These are phyloP conservation scores for Xylaria sp. DNA, from an alignment of 2,329 filamentous ascomycete genomes.

Conservation along the genomic window DNA sequence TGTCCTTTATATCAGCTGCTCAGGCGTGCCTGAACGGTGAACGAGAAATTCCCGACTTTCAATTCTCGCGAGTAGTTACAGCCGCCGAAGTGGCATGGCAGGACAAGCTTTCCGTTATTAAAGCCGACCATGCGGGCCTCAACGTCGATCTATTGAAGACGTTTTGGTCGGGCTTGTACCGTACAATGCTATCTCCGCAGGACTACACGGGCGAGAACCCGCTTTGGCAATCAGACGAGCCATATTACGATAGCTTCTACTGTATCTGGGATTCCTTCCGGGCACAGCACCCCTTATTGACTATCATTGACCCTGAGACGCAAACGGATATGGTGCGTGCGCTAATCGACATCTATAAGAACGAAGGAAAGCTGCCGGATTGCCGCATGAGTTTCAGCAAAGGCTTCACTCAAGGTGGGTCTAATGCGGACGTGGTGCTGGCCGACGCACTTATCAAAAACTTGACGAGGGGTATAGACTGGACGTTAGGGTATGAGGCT, in stretches of 20 bases:
- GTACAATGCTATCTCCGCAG: constrained; percentile 75
- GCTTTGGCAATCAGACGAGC: constrained; percentile 73
- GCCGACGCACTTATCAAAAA: constrained; percentile 77
- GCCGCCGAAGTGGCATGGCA: constrained; percentile 69
- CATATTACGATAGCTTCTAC: constrained; percentile 77
- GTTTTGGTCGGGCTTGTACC: constrained; percentile 78
- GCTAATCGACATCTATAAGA: constrained; percentile 76
- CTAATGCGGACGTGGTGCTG: constrained; percentile 78
- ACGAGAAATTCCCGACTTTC: constrained; percentile 71
- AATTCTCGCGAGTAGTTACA: constrained; percentile 67
- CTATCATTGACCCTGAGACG: constrained; percentile 73
- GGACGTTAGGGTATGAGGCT: constrained; percentile 76
- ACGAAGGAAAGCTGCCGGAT: constrained; percentile 73
- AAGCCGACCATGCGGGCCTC: constrained; percentile 64
- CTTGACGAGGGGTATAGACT: constrained; percentile 70
- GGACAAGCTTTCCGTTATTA: constrained; percentile 69
- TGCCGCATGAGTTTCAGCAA: constrained; percentile 82
- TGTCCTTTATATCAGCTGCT: constrained; percentile 74
- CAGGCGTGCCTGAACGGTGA: constrained; percentile 77
- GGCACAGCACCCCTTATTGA: constrained; percentile 76
- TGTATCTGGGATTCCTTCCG: constrained; percentile 81
- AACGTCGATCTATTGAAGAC: constrained; percentile 67
- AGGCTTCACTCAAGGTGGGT: constrained; percentile 80
- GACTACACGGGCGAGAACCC: constrained; percentile 82
- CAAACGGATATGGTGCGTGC: constrained; percentile 77